These are phyloP conservation scores for Leishmania amazonensis DNA, from an alignment of 208 protist species.

Conservation along the genomic window DNA sequence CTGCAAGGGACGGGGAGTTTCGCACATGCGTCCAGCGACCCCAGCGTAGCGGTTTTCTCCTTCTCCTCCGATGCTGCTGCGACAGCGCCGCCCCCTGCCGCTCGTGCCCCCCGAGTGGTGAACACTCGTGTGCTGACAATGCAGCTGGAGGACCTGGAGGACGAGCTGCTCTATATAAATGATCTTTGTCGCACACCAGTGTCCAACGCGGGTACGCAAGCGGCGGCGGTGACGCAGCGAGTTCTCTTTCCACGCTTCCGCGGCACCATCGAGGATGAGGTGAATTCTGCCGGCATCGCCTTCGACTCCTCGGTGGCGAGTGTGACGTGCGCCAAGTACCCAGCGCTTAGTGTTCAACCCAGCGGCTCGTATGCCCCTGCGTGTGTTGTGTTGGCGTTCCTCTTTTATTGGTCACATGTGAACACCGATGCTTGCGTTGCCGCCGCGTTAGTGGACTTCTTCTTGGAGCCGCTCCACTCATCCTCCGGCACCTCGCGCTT, in stretches of 20 bases:
- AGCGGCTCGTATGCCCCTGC: conserved; percentile 14
- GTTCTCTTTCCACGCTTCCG: conserved; percentile 33
- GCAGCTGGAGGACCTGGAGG: conserved; percentile 76
- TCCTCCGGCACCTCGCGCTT: background rate
- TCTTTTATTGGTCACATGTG: conserved; percentile 30
- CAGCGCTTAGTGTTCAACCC: background rate
- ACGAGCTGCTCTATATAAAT: conserved; percentile 86
- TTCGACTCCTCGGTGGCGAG: background rate
- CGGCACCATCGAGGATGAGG: conserved; percentile 12
- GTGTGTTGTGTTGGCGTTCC: conserved; percentile 23
- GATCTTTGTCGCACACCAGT: conserved; percentile 66
- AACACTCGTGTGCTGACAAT: background rate
- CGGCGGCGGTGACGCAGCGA: conserved; percentile 15
- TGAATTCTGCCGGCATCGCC: background rate
- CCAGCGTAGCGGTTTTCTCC: background rate
- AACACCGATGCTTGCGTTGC: conserved; percentile 27
- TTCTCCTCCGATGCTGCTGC: background rate
- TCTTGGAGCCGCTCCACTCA: conserved; percentile 15
- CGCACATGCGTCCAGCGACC: background rate
- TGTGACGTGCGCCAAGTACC: background rate
- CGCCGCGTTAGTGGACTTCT: conserved; percentile 20
- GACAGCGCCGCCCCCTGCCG: background rate
- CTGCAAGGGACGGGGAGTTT: background rate
- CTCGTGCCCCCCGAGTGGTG: background rate
- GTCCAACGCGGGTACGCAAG: conserved; percentile 17